Conservation (phyloP, 2,329 filamentous ascomycete genomes). For the Venturia nashicola region DNA sequence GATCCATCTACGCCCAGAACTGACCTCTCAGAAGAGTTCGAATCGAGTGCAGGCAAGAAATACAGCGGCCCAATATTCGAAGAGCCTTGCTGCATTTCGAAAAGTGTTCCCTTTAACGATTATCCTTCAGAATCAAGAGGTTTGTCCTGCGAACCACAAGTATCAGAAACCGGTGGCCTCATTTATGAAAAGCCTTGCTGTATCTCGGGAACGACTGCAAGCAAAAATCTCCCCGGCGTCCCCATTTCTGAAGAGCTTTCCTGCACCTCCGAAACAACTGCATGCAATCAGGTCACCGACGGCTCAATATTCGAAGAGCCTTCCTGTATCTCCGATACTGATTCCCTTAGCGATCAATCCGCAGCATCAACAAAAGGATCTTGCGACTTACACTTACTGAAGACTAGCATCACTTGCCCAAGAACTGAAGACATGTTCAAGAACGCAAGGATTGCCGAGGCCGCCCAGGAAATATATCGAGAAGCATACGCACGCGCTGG, state of each 20-base stretch:
- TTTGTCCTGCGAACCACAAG: too few relatives aligned
- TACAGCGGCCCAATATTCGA: background rate
- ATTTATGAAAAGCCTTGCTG: too few relatives aligned
- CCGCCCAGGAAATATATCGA: background rate
- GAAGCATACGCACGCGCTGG: background rate
- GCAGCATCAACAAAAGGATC: background rate
- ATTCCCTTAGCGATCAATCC: background rate
- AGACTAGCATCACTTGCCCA: background rate
- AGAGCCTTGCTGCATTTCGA: background rate
- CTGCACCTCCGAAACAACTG: too few relatives aligned
- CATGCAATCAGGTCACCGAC: too few relatives aligned
- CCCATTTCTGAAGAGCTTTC: too few relatives aligned
- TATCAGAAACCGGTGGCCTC: too few relatives aligned
- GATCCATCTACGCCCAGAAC: background rate
- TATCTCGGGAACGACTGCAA: background rate
- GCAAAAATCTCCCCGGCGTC: too few relatives aligned
- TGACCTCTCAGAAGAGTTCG: background rate
- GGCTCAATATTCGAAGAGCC: too few relatives aligned
- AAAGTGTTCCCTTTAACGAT: background rate
- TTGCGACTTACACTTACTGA: too few relatives aligned
- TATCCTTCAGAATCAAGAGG: too few relatives aligned
- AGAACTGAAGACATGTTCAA: background rate
- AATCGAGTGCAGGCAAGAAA: background rate
- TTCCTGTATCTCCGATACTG: background rate
- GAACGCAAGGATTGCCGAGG: background rate